These are phyloP conservation scores for Gaillardinia entomophila DNA, from an alignment of 805 yeast species.

Conservation along the genomic window DNA sequence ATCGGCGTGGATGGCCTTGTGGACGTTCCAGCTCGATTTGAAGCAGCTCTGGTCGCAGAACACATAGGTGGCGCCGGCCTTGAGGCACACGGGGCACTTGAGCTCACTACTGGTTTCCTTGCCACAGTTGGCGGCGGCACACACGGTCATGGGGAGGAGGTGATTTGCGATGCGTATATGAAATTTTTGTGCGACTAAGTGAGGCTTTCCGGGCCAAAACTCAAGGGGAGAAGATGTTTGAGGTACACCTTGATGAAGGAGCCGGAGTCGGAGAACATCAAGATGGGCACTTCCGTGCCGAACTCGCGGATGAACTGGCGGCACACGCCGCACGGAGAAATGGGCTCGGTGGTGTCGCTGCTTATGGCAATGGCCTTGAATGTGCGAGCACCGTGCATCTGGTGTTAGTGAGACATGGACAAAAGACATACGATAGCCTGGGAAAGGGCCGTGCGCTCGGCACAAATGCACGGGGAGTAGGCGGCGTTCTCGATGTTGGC, in stretches of 20 bases:
- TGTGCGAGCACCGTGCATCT: constrained; percentile 33
- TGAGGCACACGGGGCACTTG: constrained; percentile 90
- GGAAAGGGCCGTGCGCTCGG: constrained; percentile 34
- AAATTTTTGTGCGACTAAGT: too few relatives aligned
- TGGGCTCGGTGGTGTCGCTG: constrained; percentile 51
- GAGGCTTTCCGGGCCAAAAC: constrained; percentile 83
- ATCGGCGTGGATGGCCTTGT: constrained; percentile 64
- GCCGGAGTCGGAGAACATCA: constrained; percentile 62
- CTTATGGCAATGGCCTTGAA: constrained; percentile 64
- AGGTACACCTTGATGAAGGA: constrained; percentile 40
- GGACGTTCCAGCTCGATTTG: constrained; percentile 62
- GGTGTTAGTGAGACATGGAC: constrained; percentile 8
- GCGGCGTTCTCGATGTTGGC: constrained; percentile 94
- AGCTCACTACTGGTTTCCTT: constrained; percentile 68
- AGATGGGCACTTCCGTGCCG: constrained; percentile 50
- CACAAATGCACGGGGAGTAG: constrained; percentile 53
- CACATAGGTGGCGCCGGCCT: constrained; percentile 51
- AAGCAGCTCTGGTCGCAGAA: constrained; percentile 88
- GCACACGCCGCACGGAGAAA: constrained; percentile 93
- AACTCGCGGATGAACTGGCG: constrained; percentile 88
- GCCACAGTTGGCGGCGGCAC: constrained; percentile 83
- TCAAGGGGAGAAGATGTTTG: constrained; percentile 66
- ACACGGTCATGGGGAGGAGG: constrained; percentile 20
- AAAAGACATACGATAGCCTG: constrained; percentile 24
- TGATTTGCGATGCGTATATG: too few relatives aligned